Percentiles rank a stretch among this genome's conserved stretches.
Evolutionary conservation across 2,329 filamentous ascomycete species (phyloP).

Genomic region (Sarocladium brachiariae): DNA sequence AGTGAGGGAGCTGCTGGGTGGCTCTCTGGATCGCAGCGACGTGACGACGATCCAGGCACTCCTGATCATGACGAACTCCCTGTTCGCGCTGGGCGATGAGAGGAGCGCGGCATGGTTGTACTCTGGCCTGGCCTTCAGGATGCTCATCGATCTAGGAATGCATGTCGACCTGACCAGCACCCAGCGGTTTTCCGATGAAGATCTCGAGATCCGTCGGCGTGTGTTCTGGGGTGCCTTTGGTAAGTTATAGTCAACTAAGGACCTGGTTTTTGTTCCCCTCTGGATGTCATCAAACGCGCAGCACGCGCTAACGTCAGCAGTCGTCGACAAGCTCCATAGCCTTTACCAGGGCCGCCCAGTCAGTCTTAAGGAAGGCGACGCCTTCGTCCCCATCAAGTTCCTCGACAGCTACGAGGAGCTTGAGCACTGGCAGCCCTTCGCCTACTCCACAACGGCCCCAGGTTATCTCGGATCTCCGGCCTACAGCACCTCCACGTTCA

Average conservation of each 20-base stretch:
- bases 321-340: slow-evolving; percentile 45
- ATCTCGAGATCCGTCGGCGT: slow-evolving; percentile 35
- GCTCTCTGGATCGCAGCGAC: slow-evolving; percentile 38
- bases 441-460: slow-evolving; percentile 22
- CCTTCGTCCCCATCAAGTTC: slow-evolving; percentile 38
- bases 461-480: slow-evolving; percentile 28
- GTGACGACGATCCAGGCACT: slow-evolving; percentile 49
- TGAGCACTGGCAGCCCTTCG: slow-evolving; percentile 42
- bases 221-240: slow-evolving; percentile 39
- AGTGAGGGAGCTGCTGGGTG: slow-evolving; percentile 37
- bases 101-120: slow-evolving; percentile 50
- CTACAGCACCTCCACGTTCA: slow-evolving; percentile 37
- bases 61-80: slow-evolving; percentile 41
- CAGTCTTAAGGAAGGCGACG: slow-evolving; percentile 37
- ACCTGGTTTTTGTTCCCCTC: too few species aligned
- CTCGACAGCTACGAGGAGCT: slow-evolving; percentile 45
- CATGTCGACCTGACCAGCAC: slow-evolving; percentile 33
- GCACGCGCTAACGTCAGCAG: slow-evolving; percentile 10
- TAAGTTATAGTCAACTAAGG: too few species aligned
- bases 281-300: too few species aligned
- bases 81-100: slow-evolving; percentile 44
- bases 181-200: slow-evolving; percentile 34
- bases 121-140: slow-evolving; percentile 47
- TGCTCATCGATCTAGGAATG: slow-evolving; percentile 48
- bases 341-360: slow-evolving; percentile 48